Conservation (phyloP, 306 rosid species). For the Prosopis cineraria region DNA sequence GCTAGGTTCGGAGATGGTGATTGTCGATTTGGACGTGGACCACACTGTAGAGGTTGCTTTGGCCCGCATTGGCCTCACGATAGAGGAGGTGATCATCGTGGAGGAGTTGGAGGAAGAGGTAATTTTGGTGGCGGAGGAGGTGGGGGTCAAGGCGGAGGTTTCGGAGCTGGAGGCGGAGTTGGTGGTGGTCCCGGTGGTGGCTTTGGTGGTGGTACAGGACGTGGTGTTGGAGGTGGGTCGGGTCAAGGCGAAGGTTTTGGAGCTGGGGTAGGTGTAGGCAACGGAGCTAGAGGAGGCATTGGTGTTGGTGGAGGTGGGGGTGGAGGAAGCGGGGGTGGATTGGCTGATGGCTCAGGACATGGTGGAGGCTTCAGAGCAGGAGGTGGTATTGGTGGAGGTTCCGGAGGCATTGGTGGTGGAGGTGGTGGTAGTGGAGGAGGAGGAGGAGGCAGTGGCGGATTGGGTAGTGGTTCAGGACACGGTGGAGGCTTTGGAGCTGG, state of each 20-base stretch:
- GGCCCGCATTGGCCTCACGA: conserved; percentile 53
- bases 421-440: conserved; percentile 42
- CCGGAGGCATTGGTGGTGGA: conserved; percentile 26
- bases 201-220: conserved; percentile 43
- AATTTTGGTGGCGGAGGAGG: not conserved
- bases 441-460: conserved; percentile 46
- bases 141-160: conserved; percentile 18
- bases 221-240: conserved; percentile 53
- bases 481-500: conserved; percentile 34
- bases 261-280: conserved; percentile 42
- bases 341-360: conserved; percentile 21
- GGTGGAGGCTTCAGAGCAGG: conserved; percentile 33
- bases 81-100: not conserved
- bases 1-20: conserved; percentile 48
- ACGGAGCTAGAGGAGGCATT: conserved; percentile 40
- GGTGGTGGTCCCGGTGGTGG: conserved; percentile 42
- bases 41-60: conserved; percentile 48
- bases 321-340: conserved; percentile 48
- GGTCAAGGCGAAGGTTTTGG: conserved; percentile 47
- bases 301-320: conserved; percentile 50
- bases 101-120: conserved; percentile 42
- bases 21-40: conserved; percentile 60
- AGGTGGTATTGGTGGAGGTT: not conserved
- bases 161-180: conserved; percentile 35
- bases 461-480: conserved; percentile 27